Evolutionary conservation across 75 land plant genomes (phyloP).

Genomic region (Ceratopteris richardii): DNA sequence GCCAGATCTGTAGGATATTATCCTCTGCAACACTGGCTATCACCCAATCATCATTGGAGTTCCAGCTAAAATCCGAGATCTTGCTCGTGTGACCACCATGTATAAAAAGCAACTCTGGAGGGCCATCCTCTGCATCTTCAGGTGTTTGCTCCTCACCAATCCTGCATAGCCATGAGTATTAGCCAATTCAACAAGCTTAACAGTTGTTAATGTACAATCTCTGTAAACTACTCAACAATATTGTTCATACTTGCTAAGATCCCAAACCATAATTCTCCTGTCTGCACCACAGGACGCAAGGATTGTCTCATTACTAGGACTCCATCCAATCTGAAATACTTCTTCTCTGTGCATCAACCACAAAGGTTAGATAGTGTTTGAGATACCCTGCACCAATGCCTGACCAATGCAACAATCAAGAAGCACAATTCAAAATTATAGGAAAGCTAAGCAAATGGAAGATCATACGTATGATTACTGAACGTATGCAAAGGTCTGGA

Average conservation of each 20-base stretch:
- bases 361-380: too few relatives aligned
- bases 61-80: slow-evolving; percentile 94
- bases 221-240: slow-evolving; percentile 49
- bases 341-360: slow-evolving; percentile 78
- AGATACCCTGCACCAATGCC: not conserved
- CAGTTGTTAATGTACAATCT: not conserved
- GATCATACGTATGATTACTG: slow-evolving; percentile 28
- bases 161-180: too few relatives aligned
- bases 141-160: slow-evolving; percentile 79
- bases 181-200: not conserved
- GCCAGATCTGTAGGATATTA: slow-evolving; percentile 91
- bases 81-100: slow-evolving; percentile 96
- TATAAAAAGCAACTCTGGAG: slow-evolving; percentile 81
- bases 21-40: slow-evolving; percentile 91
- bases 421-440: too few relatives aligned
- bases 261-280: slow-evolving; percentile 95
- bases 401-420: too few relatives aligned
- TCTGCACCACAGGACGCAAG: slow-evolving; percentile 91
- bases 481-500: slow-evolving; percentile 24
- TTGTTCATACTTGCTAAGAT: slow-evolving; percentile 83
- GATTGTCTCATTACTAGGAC: slow-evolving; percentile 84
- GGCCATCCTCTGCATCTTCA: slow-evolving; percentile 94
- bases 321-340: slow-evolving; percentile 95
- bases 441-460: too few relatives aligned
- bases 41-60: slow-evolving; percentile 77